A percentile compares a stretch with the other conserved stretches of the same genome.
These are phyloP conservation scores for Citrus cavaleriei DNA, from an alignment of 345 rosid species.

Conservation along the genomic window DNA sequence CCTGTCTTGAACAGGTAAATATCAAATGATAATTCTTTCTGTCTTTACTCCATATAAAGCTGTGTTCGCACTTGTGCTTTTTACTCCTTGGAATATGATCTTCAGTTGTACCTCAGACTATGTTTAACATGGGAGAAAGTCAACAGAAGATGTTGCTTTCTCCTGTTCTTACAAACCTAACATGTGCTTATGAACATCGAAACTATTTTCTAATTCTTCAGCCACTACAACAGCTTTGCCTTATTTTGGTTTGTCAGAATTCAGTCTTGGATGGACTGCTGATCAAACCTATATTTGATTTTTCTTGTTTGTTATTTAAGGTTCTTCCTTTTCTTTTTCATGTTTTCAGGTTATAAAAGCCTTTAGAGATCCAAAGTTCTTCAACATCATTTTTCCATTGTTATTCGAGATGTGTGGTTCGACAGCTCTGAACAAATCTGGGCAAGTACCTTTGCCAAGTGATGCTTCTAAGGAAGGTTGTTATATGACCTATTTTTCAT, in stretches of 20 bases:
- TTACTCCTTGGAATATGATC: background rate
- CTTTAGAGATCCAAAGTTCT: slow-evolving; percentile 71
- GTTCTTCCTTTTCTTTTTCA: background rate
- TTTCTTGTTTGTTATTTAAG: background rate
- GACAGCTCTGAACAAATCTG: slow-evolving; percentile 36
- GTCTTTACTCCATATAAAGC: background rate
- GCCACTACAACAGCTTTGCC: background rate
- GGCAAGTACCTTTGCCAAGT: slow-evolving; percentile 35
- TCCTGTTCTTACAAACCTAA: background rate
- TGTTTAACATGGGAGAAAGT: background rate
- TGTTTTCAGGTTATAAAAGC: slow-evolving; percentile 69
- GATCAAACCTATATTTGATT: background rate
- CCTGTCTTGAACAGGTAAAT: slow-evolving; percentile 69
- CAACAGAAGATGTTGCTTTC: background rate
- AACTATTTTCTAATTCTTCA: background rate
- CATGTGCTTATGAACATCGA: background rate
- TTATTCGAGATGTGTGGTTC: slow-evolving; percentile 64
- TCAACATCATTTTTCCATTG: slow-evolving; percentile 61
- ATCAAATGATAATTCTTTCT: background rate
- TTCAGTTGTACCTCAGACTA: background rate
- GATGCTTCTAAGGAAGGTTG: slow-evolving; percentile 65
- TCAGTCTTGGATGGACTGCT: background rate
- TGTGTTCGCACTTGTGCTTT: background rate
- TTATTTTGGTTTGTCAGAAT: background rate
- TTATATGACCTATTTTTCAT: slow-evolving; percentile 10